Evolutionary conservation across 108 stramenopile genomes (phyloP).

Genomic region (Fistulifera pelliculosa): DNA sequence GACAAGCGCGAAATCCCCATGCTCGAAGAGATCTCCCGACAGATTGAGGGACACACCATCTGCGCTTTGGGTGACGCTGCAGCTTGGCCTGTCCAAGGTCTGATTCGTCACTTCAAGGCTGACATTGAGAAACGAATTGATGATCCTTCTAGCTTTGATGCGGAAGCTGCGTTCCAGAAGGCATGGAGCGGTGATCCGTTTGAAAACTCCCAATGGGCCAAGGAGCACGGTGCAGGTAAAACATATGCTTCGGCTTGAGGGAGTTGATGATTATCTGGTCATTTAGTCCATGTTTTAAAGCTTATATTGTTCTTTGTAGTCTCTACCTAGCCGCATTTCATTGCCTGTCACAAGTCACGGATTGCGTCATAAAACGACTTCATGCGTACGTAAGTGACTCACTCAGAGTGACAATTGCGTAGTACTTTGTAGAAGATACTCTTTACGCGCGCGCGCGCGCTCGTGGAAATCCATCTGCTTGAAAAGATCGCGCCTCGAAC

Average conservation of each 20-base stretch:
- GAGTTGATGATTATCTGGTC: not conserved
- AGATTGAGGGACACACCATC: slow-evolving; percentile 99
- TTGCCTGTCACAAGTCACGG: too few relatives aligned
- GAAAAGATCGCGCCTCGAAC: too few relatives aligned
- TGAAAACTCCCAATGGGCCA: slow-evolving; percentile 83
- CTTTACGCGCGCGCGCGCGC: too few relatives aligned
- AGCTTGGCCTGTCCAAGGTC: slow-evolving; percentile 99
- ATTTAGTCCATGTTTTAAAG: not conserved
- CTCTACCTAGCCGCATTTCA: too few relatives aligned
- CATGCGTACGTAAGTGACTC: too few relatives aligned
- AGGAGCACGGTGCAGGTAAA: slow-evolving; percentile 81
- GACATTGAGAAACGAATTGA: slow-evolving; percentile 97
- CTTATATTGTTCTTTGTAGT: too few relatives aligned
- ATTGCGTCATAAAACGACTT: too few relatives aligned
- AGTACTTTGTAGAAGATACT: too few relatives aligned
- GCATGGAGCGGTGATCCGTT: slow-evolving; percentile 93
- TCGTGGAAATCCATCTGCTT: too few relatives aligned
- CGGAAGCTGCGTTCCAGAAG: slow-evolving; percentile 91
- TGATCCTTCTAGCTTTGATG: slow-evolving; percentile 79
- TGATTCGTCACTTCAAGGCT: slow-evolving; percentile 94
- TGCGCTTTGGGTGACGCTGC: slow-evolving; percentile 99
- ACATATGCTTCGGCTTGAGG: slow-evolving; percentile 35
- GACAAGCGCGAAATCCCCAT: slow-evolving; percentile 99
- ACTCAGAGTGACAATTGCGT: too few relatives aligned
- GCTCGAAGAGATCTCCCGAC: slow-evolving; percentile 99